These are phyloP conservation scores for Vigna trinervia DNA, from an alignment of 306 rosid species.

Conservation along the genomic window DNA sequence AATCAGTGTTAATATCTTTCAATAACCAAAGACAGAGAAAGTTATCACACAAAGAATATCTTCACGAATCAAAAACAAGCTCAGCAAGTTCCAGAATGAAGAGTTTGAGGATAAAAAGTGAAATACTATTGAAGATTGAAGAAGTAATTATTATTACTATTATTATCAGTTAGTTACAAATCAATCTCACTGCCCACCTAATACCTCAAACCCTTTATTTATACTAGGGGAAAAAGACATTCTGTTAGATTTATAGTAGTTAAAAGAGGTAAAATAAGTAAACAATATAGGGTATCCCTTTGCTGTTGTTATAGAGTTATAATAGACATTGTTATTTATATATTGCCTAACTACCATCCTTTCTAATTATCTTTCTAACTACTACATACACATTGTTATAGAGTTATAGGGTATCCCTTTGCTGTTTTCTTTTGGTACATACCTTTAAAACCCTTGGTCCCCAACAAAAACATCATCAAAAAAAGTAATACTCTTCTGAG, in stretches of 20 bases:
- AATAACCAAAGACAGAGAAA: not conserved
- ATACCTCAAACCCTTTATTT: not conserved
- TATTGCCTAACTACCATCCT: not conserved
- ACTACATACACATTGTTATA: too few species aligned
- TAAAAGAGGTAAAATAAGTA: not conserved
- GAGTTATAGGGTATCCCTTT: not conserved
- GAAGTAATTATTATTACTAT: not conserved
- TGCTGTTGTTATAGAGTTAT: not conserved
- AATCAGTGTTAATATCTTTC: not conserved
- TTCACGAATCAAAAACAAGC: not conserved
- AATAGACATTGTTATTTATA: not conserved
- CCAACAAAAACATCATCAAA: constrained; percentile 12
- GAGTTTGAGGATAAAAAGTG: not conserved
- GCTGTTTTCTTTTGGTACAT: not conserved
- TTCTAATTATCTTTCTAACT: not conserved
- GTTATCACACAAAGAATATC: constrained; percentile 5
- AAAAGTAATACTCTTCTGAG: constrained; percentile 17
- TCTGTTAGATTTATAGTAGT: not conserved
- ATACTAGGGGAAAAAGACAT: not conserved
- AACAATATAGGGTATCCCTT: not conserved
- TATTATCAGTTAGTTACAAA: not conserved
- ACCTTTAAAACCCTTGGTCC: not conserved
- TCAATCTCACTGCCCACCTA: not conserved
- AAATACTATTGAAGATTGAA: not conserved
- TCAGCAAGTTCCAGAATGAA: not conserved